Percentiles rank a stretch among this genome's conserved stretches.
phyloP scores from a whole-genome alignment of 306 rosid species.

The Gastrolobium bilobum region DNA sequence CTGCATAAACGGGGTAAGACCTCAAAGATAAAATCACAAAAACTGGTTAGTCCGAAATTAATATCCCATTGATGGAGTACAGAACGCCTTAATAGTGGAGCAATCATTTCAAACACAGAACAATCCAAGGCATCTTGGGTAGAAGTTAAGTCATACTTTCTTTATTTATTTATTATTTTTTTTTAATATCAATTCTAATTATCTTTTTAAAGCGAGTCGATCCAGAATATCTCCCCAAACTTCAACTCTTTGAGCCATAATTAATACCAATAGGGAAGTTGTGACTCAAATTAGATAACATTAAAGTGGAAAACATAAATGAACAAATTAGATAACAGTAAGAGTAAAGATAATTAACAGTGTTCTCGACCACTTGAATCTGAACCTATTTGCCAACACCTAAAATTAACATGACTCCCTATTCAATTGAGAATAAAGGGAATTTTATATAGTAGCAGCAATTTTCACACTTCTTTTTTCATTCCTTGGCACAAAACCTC shows the following conservation, averaged over 20 bases:
- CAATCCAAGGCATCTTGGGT: no score
- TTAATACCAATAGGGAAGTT: no score
- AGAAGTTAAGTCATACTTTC: no score
- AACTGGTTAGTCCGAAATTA: not conserved
- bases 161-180: no score
- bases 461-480: not conserved
- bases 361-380: not conserved
- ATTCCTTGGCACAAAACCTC: not conserved
- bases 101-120: not conserved
- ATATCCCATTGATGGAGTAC: not conserved
- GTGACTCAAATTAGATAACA: not conserved
- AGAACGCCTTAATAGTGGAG: not conserved
- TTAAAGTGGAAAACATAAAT: not conserved
- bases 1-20: not conserved
- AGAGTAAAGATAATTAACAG: not conserved
- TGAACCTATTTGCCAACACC: not conserved
- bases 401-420: not conserved
- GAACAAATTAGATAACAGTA: no score
- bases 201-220: no score
- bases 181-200: no score
- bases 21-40: not conserved
- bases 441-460: not conserved
- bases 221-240: no score
- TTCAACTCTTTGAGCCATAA: no score
- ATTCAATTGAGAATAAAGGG: not conserved